phyloP scores from a whole-genome alignment of 1,284 basidiomycete species.

The Cryptococcus maquisensis region DNA sequence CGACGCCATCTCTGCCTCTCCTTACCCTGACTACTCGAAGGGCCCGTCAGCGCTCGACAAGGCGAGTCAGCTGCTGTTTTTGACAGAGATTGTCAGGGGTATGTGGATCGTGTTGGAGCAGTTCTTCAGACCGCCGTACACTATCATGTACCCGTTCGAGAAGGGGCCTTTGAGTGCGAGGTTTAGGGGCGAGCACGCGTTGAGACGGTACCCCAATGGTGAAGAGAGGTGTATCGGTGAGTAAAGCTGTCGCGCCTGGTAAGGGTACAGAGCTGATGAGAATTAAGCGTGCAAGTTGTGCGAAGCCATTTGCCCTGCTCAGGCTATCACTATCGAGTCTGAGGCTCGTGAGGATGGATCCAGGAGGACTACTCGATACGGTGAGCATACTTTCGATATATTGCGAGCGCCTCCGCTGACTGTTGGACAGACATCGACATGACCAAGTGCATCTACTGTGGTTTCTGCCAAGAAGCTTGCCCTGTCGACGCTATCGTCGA shows the following conservation, averaged over 20 bases:
- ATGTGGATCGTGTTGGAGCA: constrained; percentile 99
- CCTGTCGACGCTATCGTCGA: constrained; percentile 99
- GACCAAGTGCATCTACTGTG: constrained; percentile 92
- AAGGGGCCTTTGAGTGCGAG: constrained; percentile 96
- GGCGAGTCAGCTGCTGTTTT: constrained; percentile 94
- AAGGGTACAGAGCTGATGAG: neutral
- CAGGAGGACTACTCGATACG: constrained; percentile 95
- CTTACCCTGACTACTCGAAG: constrained; percentile 47
- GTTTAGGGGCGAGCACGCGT: constrained; percentile 98
- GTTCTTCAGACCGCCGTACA: constrained; percentile 93
- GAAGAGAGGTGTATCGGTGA: constrained; percentile 98
- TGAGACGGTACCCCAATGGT: constrained; percentile 94
- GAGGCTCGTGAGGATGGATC: constrained; percentile 95
- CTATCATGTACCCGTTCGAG: constrained; percentile 85
- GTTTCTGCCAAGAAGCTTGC: constrained; percentile 98
- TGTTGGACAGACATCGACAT: constrained; percentile 76
- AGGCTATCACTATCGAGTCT: constrained; percentile 98
- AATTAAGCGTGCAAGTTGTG: constrained; percentile 95
- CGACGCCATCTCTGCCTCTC: constrained; percentile 9
- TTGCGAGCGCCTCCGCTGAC: constrained; percentile 9
- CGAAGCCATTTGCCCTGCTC: constrained; percentile 98
- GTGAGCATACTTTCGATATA: constrained; percentile 41
- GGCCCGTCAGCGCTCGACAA: constrained; percentile 92
- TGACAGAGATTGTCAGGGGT: constrained; percentile 97
- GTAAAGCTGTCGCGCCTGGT: constrained; percentile 16